phyloP scores from a whole-genome alignment of 345 rosid species.

The Reutealis trisperma region DNA sequence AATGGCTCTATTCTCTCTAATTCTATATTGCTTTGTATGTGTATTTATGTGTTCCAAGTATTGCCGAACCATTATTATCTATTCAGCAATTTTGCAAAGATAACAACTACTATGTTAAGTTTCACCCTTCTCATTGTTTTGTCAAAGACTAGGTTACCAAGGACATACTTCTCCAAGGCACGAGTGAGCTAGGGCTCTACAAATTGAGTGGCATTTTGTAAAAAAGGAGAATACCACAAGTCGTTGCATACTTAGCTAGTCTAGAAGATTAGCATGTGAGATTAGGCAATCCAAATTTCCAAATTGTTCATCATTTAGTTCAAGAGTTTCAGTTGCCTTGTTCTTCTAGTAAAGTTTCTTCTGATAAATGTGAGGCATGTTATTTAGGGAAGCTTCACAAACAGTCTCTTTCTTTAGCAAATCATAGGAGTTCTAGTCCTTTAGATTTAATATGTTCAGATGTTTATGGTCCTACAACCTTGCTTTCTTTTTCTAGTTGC shows the following conservation, averaged over 20 bases:
- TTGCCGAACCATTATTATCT: not conserved
- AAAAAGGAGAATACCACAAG: too few species aligned
- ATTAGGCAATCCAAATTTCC: not conserved
- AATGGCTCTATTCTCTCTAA: too few species aligned
- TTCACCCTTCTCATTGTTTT: not conserved
- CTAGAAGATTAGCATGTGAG: not conserved
- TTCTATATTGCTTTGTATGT: too few species aligned
- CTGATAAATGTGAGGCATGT: not conserved
- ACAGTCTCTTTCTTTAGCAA: not conserved
- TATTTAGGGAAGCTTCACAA: not conserved
- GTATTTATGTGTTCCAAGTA: not conserved
- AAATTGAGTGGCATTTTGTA: too few species aligned
- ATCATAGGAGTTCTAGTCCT: not conserved
- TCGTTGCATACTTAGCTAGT: not conserved
- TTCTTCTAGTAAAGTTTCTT: not conserved
- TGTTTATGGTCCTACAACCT: not conserved
- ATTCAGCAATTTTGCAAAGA: not conserved
- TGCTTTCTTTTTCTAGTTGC: not conserved
- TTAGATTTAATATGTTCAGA: not conserved
- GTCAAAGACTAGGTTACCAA: not conserved
- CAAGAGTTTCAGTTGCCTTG: not conserved
- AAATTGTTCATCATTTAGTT: too few species aligned
- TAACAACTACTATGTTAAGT: not conserved
- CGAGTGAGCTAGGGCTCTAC: too few species aligned
- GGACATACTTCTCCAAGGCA: not conserved